Conservation (phyloP, 2,329 filamentous ascomycete genomes). For the Fusarium sp. region DNA sequence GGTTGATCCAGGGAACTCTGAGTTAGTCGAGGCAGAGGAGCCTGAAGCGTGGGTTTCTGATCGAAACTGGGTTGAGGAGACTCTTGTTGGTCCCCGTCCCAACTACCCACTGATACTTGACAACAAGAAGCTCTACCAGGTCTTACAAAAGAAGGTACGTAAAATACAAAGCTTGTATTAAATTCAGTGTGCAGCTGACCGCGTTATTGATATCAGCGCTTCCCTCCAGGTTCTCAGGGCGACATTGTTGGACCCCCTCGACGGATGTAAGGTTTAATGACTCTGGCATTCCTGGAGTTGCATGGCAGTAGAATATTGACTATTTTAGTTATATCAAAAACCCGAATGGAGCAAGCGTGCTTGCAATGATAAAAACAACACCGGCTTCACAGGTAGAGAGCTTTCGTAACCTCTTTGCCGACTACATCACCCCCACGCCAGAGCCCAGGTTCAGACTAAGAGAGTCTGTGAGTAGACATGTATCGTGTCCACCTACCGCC, state of each 20-base stretch:
- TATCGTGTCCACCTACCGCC: no score
- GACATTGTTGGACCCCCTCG: background rate
- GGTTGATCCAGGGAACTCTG: background rate
- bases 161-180: no score
- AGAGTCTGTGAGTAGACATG: background rate
- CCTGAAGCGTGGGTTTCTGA: constrained; percentile 17
- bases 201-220: background rate
- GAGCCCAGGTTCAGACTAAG: background rate
- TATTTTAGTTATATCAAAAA: constrained; percentile 22
- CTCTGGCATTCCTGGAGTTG: no score
- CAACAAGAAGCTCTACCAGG: background rate
- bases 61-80: constrained; percentile 1
- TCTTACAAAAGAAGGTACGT: constrained; percentile 4
- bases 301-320: background rate
- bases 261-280: background rate
- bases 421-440: background rate
- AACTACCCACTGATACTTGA: background rate
- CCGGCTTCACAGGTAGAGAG: background rate
- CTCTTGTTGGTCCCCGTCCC: no score
- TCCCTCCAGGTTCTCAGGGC: background rate
- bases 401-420: background rate
- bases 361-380: background rate
- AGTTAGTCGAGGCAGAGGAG: background rate
- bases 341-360: background rate
- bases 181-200: no score